Percentiles rank a stretch among this genome's conserved stretches.
These are phyloP conservation scores for Candida ovalis DNA, from an alignment of 805 yeast species.

Conservation along the genomic window DNA sequence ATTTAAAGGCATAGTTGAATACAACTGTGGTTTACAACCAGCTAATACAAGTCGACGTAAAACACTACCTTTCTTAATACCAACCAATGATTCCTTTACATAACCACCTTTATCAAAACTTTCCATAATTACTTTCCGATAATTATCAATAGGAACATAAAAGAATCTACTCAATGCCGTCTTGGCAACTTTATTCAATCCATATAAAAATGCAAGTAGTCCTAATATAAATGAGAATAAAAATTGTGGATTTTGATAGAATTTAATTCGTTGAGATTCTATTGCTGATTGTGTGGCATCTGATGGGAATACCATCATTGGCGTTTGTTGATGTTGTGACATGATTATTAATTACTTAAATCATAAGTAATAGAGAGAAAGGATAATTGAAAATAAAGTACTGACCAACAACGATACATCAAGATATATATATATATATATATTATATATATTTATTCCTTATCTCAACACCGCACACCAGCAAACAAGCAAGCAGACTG, in stretches of 20 bases:
- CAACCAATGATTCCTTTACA: constrained; percentile 19
- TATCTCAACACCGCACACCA: too few species aligned
- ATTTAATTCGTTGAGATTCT: neutral
- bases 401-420: too few species aligned
- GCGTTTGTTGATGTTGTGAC: neutral
- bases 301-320: neutral
- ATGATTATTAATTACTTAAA: neutral
- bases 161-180: constrained; percentile 22
- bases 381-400: too few species aligned
- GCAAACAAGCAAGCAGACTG: too few species aligned
- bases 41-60: constrained; percentile 32
- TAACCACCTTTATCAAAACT: constrained; percentile 21
- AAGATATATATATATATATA: too few species aligned
- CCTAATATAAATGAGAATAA: neutral
- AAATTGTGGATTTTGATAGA: neutral
- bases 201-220: neutral
- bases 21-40: constrained; percentile 27
- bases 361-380: neutral
- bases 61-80: constrained; percentile 25
- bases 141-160: constrained; percentile 27
- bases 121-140: constrained; percentile 20
- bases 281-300: neutral
- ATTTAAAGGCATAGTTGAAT: constrained; percentile 32
- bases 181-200: constrained; percentile 16
- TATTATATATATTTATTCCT: too few species aligned